A percentile compares a stretch with the other conserved stretches of the same genome.
phyloP scores from a whole-genome alignment of 2,329 filamentous ascomycete genomes.

The Nemania sp. region DNA sequence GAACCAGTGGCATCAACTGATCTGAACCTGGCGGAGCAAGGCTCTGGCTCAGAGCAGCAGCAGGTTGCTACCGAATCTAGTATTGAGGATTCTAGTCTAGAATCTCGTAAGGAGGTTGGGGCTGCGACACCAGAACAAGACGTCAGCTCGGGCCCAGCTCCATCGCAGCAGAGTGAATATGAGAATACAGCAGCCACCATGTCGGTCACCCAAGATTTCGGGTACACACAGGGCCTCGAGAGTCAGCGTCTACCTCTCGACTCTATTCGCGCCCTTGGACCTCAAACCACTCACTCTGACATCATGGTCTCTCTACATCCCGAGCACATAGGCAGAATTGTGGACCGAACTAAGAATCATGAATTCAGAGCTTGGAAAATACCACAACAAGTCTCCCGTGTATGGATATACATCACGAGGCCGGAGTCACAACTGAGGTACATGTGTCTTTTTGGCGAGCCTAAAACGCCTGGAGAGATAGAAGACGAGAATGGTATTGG shows the following conservation, averaged over 20 bases:
- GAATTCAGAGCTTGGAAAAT: constrained; percentile 62
- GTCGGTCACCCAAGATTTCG: constrained; percentile 17
- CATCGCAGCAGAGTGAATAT: constrained; percentile 12
- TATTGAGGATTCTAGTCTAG: not conserved
- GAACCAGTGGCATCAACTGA: not conserved
- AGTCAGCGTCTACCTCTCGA: constrained; percentile 41
- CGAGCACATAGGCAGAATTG: constrained; percentile 55
- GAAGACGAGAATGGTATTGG: constrained; percentile 50
- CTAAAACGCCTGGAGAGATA: constrained; percentile 54
- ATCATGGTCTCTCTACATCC: constrained; percentile 60
- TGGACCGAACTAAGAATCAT: constrained; percentile 56
- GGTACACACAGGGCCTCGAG: constrained; percentile 39
- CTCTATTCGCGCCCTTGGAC: constrained; percentile 39
- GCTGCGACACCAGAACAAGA: constrained; percentile 10
- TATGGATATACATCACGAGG: constrained; percentile 64
- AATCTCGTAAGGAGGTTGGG: constrained; percentile 4
- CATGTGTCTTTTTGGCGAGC: constrained; percentile 59
- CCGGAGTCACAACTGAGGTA: constrained; percentile 57
- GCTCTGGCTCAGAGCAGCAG: not conserved
- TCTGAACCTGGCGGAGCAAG: not conserved
- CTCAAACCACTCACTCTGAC: constrained; percentile 50
- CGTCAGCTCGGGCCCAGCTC: constrained; percentile 5
- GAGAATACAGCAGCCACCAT: constrained; percentile 11
- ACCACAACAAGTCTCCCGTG: constrained; percentile 57
- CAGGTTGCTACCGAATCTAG: not conserved